phyloP scores from a whole-genome alignment of 768 basidiomycete species.

The Cystobasidiopsis lactophilus region DNA sequence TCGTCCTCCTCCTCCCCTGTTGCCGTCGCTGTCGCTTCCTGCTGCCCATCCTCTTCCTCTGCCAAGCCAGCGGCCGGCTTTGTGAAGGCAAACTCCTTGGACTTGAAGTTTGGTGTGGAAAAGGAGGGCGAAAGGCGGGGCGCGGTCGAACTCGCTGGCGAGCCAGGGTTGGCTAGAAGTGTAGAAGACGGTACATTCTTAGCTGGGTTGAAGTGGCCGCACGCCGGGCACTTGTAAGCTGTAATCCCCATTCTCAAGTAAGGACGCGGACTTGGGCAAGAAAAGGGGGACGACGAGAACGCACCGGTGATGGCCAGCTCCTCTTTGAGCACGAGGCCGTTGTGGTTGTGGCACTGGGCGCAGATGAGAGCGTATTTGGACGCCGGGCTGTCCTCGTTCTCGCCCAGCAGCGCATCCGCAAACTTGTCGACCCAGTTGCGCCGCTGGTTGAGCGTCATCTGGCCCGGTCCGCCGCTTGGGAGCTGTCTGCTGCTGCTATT shows the following conservation, averaged over 20 bases:
- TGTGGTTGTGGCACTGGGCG: constrained; percentile 64
- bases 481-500: not conserved
- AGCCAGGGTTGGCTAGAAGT: not conserved
- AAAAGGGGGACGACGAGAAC: no score
- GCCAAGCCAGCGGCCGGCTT: not conserved
- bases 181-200: not conserved
- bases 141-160: not conserved
- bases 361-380: constrained; percentile 64
- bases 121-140: not conserved
- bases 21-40: not conserved
- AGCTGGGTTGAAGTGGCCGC: constrained; percentile 49
- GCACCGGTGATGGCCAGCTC: constrained; percentile 62
- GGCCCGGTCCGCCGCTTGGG: not conserved
- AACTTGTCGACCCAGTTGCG: constrained; percentile 58
- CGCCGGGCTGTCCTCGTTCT: constrained; percentile 27
- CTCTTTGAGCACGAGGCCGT: constrained; percentile 63
- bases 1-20: no score
- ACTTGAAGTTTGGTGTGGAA: not conserved
- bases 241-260: not conserved
- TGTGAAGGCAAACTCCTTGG: not conserved
- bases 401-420: constrained; percentile 63
- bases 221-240: constrained; percentile 77
- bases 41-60: not conserved
- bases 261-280: not conserved
- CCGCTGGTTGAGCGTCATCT: not conserved